Evolutionary conservation across 2,329 filamentous ascomycete species (phyloP).

Genomic region (Penicillium frequentans): DNA sequence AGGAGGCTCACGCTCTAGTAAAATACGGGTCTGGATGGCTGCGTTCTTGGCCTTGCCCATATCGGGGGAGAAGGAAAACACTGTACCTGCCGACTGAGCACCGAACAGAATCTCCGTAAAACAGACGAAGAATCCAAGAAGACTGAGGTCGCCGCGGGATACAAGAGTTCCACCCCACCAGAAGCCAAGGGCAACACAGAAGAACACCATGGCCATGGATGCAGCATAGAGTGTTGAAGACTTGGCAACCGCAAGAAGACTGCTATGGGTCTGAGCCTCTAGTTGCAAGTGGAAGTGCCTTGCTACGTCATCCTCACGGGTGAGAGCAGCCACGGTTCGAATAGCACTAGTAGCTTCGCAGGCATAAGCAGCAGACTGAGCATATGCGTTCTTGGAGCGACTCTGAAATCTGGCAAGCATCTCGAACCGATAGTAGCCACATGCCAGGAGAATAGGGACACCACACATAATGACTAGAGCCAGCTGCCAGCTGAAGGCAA

Average conservation of each 20-base stretch:
- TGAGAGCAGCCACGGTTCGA: constrained; percentile 87
- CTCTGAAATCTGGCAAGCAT: constrained; percentile 77
- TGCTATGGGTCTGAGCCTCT: constrained; percentile 64
- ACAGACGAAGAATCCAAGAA: constrained; percentile 90
- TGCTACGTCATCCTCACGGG: constrained; percentile 79
- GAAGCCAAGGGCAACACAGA: constrained; percentile 83
- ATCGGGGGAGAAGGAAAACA: constrained; percentile 87
- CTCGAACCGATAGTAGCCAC: constrained; percentile 86
- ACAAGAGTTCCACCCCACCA: constrained; percentile 87
- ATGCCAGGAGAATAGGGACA: constrained; percentile 73
- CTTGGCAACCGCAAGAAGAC: constrained; percentile 71
- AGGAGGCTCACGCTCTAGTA: constrained; percentile 78
- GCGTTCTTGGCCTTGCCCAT: constrained; percentile 92
- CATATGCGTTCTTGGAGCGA: constrained; percentile 76
- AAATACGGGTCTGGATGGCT: constrained; percentile 72
- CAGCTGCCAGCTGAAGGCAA: constrained; percentile 85
- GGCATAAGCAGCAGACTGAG: constrained; percentile 79
- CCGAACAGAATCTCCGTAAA: constrained; percentile 88
- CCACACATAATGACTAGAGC: constrained; percentile 78
- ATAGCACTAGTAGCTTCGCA: constrained; percentile 94
- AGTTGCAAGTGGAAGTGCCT: constrained; percentile 66
- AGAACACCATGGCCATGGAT: constrained; percentile 80
- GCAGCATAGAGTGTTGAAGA: constrained; percentile 79
- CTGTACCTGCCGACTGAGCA: constrained; percentile 83
- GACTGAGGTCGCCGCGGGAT: constrained; percentile 65